A percentile compares a stretch with the other conserved stretches of the same genome.
phyloP scores from a whole-genome alignment of 345 rosid genomes.

The Euphorbia pulcherrima region DNA sequence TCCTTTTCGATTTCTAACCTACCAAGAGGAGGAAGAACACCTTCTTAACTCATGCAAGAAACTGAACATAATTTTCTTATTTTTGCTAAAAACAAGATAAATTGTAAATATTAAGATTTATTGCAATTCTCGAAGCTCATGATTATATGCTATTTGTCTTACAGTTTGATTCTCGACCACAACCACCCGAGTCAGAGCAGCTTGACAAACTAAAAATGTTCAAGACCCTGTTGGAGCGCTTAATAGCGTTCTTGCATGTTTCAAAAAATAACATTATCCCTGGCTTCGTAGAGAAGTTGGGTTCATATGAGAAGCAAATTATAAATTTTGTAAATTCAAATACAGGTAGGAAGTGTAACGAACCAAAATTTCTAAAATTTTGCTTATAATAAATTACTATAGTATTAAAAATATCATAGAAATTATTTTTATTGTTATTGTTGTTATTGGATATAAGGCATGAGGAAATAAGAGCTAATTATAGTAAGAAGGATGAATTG shows the following conservation, averaged over 20 bases:
- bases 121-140: constrained; percentile 13
- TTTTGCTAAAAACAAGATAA: no score
- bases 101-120: neutral
- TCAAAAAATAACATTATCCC: constrained; percentile 39
- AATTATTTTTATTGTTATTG: no score
- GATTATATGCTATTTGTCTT: constrained; percentile 11
- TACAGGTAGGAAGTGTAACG: no score
- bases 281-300: constrained; percentile 59
- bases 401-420: no score
- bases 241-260: no score
- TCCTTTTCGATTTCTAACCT: no score
- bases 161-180: constrained; percentile 63
- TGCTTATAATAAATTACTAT: no score
- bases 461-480: no score
- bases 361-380: no score
- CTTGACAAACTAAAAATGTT: constrained; percentile 63
- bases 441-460: no score
- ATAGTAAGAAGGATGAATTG: no score
- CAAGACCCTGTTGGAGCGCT: constrained; percentile 63
- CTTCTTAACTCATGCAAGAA: neutral
- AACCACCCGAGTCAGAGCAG: constrained; percentile 67
- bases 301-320: constrained; percentile 71
- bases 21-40: neutral
- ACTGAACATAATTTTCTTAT: neutral
- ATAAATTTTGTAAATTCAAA: constrained; percentile 41